phyloP scores from a whole-genome alignment of 371 early-diverging fungal genomes.

The Capillidium heterosporum region DNA sequence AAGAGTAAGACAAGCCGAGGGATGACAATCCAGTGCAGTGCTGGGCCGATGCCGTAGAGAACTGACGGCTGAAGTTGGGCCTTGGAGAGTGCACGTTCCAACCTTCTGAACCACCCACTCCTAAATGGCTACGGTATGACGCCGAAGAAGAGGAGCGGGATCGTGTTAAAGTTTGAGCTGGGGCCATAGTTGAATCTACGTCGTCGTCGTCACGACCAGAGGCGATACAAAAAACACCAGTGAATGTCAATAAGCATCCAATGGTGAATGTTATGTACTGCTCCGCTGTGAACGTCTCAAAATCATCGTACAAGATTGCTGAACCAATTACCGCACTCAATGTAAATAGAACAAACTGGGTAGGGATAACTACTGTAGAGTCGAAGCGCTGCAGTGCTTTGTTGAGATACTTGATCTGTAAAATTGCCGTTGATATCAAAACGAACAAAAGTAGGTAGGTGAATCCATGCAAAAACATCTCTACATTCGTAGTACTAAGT shows the following conservation, averaged over 20 bases:
- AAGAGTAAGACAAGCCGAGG: background rate
- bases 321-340: conserved; percentile 55
- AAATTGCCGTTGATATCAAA: conserved; percentile 37
- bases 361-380: conserved; percentile 59
- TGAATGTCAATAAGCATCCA: conserved; percentile 42
- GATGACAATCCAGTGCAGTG: background rate
- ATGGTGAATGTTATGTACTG: conserved; percentile 24
- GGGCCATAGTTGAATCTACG: background rate
- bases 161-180: background rate
- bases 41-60: background rate
- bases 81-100: too few species aligned
- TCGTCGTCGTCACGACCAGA: conserved; percentile 19
- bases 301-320: conserved; percentile 49
- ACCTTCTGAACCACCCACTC: background rate
- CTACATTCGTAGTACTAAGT: conserved; percentile 34
- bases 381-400: conserved; percentile 46
- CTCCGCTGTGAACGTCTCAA: conserved; percentile 32
- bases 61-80: too few species aligned
- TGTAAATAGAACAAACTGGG: conserved; percentile 62
- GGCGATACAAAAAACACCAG: conserved; percentile 53
- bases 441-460: conserved; percentile 40
- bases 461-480: conserved; percentile 43
- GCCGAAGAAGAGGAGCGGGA: background rate
- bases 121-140: background rate
- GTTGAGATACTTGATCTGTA: conserved; percentile 57